phyloP scores from a whole-genome alignment of 192 early-diverging fungal genomes.

The Martensiomyces pterosporus region DNA sequence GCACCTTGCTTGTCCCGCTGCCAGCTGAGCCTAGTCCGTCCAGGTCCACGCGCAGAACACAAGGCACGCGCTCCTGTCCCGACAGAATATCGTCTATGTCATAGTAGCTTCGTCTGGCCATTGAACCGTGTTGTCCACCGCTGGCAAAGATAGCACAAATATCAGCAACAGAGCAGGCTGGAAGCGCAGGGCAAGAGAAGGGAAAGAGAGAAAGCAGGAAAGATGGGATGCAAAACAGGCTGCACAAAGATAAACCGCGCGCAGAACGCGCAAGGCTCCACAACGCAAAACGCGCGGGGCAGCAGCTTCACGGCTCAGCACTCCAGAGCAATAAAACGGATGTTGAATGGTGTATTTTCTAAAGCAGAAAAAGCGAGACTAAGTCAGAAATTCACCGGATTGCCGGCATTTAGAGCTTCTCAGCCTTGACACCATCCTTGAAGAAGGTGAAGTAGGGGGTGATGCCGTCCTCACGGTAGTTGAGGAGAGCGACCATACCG shows the following conservation, averaged over 20 bases:
- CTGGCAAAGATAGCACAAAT: too few relatives aligned
- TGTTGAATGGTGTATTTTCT: too few relatives aligned
- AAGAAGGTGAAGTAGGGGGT: constrained; percentile 91
- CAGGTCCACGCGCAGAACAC: constrained; percentile 42
- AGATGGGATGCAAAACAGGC: neutral
- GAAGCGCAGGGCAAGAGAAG: too few relatives aligned
- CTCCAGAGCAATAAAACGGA: too few relatives aligned
- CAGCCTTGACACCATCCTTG: constrained; percentile 75
- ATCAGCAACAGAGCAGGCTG: too few relatives aligned
- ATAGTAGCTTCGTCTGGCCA: constrained; percentile 42
- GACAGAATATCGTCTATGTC: constrained; percentile 52
- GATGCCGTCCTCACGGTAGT: constrained; percentile 92
- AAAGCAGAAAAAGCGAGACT: too few relatives aligned
- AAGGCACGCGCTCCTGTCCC: constrained; percentile 47
- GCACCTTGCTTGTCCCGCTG: constrained; percentile 44
- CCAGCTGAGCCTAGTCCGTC: constrained; percentile 47
- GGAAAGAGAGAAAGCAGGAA: constrained; percentile 1
- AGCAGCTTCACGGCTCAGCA: too few relatives aligned
- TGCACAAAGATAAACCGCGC: neutral
- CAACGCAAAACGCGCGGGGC: too few relatives aligned
- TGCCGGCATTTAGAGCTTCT: constrained; percentile 67
- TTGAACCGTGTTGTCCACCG: too few relatives aligned
- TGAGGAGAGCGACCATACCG: constrained; percentile 82
- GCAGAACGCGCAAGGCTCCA: too few relatives aligned
- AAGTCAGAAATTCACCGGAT: too few relatives aligned